These are phyloP conservation scores for Coprinellus micaceus DNA, from an alignment of 768 basidiomycete species.

Conservation along the genomic window DNA sequence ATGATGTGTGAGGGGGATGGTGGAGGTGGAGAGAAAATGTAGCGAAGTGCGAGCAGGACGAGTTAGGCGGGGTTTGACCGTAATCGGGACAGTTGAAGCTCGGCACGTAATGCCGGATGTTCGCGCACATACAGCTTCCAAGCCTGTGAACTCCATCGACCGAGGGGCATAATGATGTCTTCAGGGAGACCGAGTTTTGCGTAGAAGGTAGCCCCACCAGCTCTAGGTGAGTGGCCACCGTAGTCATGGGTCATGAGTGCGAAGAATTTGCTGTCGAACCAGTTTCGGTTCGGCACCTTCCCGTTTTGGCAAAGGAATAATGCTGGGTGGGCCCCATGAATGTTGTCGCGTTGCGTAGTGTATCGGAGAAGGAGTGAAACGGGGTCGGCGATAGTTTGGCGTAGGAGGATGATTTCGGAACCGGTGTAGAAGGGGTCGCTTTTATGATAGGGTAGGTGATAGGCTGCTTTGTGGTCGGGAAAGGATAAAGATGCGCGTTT, in stretches of 20 bases:
- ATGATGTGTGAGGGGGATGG: conserved; percentile 18
- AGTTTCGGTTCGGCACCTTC: conserved; percentile 17
- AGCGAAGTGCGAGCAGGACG: conserved; percentile 3
- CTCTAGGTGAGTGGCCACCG: conserved; percentile 23
- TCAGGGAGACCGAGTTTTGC: conserved; percentile 20
- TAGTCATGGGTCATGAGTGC: conserved; percentile 14
- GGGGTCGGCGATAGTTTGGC: conserved; percentile 16
- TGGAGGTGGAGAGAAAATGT: conserved; percentile 15
- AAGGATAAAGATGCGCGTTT: conserved; percentile 19
- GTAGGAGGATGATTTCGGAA: conserved; percentile 18
- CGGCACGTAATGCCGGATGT: conserved; percentile 16
- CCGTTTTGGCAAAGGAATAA: conserved; percentile 21
- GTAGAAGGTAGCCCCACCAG: conserved; percentile 24
- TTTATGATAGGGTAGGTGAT: conserved; percentile 29
- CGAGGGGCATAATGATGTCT: conserved; percentile 20
- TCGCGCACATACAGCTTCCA: conserved; percentile 23
- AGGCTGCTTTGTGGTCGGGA: conserved; percentile 10
- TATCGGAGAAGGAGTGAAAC: conserved; percentile 17
- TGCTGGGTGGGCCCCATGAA: conserved; percentile 12
- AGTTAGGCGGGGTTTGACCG: neutral
- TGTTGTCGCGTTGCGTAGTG: conserved; percentile 6
- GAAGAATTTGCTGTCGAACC: conserved; percentile 19
- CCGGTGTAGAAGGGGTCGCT: conserved; percentile 24
- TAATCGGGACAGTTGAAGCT: neutral
- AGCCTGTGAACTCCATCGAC: conserved; percentile 22